These are phyloP conservation scores for Kodamaea sp. DNA, from an alignment of 1,139 yeast genomes.

Conservation along the genomic window DNA sequence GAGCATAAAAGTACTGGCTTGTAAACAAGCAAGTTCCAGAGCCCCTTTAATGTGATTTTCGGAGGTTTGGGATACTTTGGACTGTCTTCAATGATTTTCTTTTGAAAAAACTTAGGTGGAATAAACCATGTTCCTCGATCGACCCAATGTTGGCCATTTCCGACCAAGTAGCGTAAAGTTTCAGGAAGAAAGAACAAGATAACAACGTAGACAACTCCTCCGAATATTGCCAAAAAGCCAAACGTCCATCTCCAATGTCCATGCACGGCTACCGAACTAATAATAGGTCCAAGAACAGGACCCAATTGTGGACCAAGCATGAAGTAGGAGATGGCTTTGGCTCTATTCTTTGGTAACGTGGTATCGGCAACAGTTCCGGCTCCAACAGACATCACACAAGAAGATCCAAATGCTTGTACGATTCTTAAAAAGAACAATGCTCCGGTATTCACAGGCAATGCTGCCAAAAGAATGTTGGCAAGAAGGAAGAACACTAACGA, in stretches of 20 bases:
- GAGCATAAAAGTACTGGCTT: conserved; percentile 52
- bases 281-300: conserved; percentile 56
- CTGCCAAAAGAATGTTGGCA: conserved; percentile 50
- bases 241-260: conserved; percentile 58
- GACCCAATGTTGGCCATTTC: conserved; percentile 42
- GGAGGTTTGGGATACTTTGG: conserved; percentile 48
- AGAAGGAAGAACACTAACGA: conserved; percentile 47
- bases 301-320: conserved; percentile 65
- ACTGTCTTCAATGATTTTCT: conserved; percentile 23
- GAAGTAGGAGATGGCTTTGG: conserved; percentile 51
- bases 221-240: conserved; percentile 51
- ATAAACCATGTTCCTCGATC: conserved; percentile 23
- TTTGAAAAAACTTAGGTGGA: conserved; percentile 30
- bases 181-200: conserved; percentile 53
- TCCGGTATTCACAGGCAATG: conserved; percentile 48
- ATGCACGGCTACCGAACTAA: conserved; percentile 39
- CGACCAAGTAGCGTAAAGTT: conserved; percentile 56
- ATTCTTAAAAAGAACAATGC: conserved; percentile 46
- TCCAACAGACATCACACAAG: conserved; percentile 56
- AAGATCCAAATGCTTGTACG: conserved; percentile 57
- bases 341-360: conserved; percentile 48
- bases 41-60: conserved; percentile 42
- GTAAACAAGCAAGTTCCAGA: conserved; percentile 37
- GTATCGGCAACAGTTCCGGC: conserved; percentile 59
- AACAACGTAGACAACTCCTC: conserved; percentile 37